Evolutionary conservation across 495 filamentous ascomycete species (phyloP).

Genomic region (Evansstolkia leycettana): DNA sequence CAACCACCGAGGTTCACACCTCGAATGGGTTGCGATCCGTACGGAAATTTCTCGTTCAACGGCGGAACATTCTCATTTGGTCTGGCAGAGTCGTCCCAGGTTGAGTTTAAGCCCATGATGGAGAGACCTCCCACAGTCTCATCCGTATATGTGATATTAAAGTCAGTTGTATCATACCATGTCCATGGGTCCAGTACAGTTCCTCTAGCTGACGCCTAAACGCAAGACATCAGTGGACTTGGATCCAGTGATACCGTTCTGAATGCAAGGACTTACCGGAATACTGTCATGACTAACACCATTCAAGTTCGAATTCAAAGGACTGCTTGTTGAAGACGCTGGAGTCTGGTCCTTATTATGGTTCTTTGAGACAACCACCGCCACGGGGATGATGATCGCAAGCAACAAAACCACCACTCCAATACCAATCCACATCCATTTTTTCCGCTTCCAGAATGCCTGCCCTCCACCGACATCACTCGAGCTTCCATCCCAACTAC

Average conservation of each 20-base stretch:
- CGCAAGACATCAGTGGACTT: neutral
- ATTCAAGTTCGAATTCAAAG: slow-evolving; percentile 45
- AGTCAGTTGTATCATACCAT: slow-evolving; percentile 85
- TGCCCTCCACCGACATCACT: slow-evolving; percentile 5
- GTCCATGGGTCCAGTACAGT: slow-evolving; percentile 80
- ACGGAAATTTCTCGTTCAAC: slow-evolving; percentile 57
- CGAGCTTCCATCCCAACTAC: slow-evolving; percentile 22
- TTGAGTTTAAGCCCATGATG: slow-evolving; percentile 77
- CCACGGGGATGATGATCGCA: slow-evolving; percentile 63
- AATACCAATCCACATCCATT: slow-evolving; percentile 24
- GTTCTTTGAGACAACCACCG: slow-evolving; percentile 59
- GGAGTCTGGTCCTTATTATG: slow-evolving; percentile 21
- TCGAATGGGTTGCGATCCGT: slow-evolving; percentile 65
- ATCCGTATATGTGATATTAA: slow-evolving; percentile 90
- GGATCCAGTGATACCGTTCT: too few species aligned
- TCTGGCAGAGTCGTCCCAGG: slow-evolving; percentile 72
- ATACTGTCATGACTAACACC: slow-evolving; percentile 48
- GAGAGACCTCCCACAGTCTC: slow-evolving; percentile 73
- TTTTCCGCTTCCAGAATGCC: slow-evolving; percentile 23
- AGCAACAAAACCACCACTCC: slow-evolving; percentile 45
- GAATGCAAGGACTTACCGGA: slow-evolving; percentile 29
- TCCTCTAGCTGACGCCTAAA: slow-evolving; percentile 46
- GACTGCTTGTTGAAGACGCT: slow-evolving; percentile 15
- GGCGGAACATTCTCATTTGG: slow-evolving; percentile 73
- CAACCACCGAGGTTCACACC: slow-evolving; percentile 94